Percentiles rank a stretch among this genome's conserved stretches.
These are phyloP conservation scores for Mytilinidion resinicola DNA, from an alignment of 495 filamentous ascomycete genomes.

Conservation along the genomic window DNA sequence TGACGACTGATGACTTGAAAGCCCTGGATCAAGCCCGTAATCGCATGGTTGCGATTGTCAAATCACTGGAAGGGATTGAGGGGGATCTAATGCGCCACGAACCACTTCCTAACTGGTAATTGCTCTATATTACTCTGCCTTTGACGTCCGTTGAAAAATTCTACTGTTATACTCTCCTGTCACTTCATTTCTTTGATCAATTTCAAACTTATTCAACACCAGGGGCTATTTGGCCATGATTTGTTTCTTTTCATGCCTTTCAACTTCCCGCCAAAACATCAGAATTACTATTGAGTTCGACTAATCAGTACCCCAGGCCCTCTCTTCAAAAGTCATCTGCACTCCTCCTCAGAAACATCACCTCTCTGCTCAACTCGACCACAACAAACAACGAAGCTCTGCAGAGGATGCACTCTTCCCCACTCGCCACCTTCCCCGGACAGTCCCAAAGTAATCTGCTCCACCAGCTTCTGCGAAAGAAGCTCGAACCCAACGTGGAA, in stretches of 20 bases:
- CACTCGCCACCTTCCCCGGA: slow-evolving; percentile 67
- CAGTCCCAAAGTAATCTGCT: slow-evolving; percentile 60
- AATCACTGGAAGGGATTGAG: background rate
- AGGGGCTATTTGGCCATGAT: background rate
- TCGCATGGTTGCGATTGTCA: background rate
- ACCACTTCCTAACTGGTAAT: background rate
- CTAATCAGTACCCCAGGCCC: slow-evolving; percentile 8
- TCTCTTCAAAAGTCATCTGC: slow-evolving; percentile 20
- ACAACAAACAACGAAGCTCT: slow-evolving; percentile 19
- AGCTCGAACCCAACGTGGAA: slow-evolving; percentile 68
- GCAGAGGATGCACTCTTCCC: slow-evolving; percentile 49
- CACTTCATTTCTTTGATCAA: background rate
- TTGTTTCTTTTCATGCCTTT: background rate
- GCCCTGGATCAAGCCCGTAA: background rate
- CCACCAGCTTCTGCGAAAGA: slow-evolving; percentile 65
- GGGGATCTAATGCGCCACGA: background rate
- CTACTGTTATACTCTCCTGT: background rate
- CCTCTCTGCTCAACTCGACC: slow-evolving; percentile 4
- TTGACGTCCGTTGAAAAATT: too few species aligned
- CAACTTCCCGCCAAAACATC: background rate
- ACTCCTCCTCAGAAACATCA: slow-evolving; percentile 17
- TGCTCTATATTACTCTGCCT: too few species aligned
- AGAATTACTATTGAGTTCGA: background rate
- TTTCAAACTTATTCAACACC: background rate
- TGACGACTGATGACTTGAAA: background rate